Evolutionary conservation across 306 rosid genomes (phyloP).

Genomic region (Vigna trinervia): DNA sequence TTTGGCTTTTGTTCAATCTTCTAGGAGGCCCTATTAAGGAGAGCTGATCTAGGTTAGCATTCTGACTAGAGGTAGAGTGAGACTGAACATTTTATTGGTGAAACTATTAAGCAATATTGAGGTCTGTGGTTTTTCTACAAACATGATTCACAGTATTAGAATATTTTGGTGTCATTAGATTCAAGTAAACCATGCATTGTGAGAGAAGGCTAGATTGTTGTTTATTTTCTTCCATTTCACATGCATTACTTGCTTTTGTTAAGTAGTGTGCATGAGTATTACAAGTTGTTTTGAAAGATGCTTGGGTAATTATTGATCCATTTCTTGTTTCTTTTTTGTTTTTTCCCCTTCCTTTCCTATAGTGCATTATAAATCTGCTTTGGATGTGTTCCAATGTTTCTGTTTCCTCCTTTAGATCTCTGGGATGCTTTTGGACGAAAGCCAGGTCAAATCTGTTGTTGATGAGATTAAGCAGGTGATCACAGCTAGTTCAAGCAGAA

Average conservation of each 20-base stretch:
- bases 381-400: slow-evolving; percentile 21
- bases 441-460: slow-evolving; percentile 83
- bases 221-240: slow-evolving; percentile 15
- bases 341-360: background rate
- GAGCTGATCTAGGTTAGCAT: background rate
- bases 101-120: background rate
- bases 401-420: slow-evolving; percentile 63
- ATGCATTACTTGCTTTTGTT: background rate
- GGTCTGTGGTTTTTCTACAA: background rate
- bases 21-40: background rate
- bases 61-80: background rate
- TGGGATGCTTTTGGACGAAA: slow-evolving; percentile 88
- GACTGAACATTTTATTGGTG: background rate
- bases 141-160: background rate
- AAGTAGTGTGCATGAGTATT: background rate
- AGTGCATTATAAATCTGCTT: slow-evolving; percentile 5
- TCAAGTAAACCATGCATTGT: background rate
- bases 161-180: background rate
- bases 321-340: background rate
- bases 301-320: background rate
- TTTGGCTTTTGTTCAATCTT: background rate
- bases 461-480: slow-evolving; percentile 93
- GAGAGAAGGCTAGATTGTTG: background rate
- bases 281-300: background rate
- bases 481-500: slow-evolving; percentile 94